Percentiles rank a stretch among this genome's conserved stretches.
phyloP scores from a whole-genome alignment of 805 yeast genomes.

The Lipomyces spencermartinsiae region DNA sequence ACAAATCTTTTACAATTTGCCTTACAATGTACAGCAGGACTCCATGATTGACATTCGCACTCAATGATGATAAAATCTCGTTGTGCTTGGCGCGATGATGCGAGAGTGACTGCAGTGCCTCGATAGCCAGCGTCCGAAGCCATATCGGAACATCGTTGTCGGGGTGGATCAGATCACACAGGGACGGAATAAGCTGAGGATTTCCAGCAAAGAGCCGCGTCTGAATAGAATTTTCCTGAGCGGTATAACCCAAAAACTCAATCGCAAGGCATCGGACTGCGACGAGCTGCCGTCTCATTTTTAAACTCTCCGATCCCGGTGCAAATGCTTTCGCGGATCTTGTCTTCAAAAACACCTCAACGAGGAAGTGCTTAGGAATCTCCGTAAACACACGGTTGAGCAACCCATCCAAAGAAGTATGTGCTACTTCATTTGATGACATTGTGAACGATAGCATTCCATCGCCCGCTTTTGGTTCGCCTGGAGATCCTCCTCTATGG shows the following conservation, averaged over 20 bases:
- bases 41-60: constrained; percentile 90
- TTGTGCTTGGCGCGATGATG: constrained; percentile 71
- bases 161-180: constrained; percentile 76
- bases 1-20: constrained; percentile 59
- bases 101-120: constrained; percentile 73
- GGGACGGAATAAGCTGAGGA: constrained; percentile 68
- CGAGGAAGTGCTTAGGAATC: constrained; percentile 66
- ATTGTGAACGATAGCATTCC: constrained; percentile 61
- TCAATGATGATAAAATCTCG: constrained; percentile 76
- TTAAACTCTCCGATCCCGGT: constrained; percentile 59
- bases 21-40: constrained; percentile 73
- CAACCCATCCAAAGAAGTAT: constrained; percentile 45
- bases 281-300: constrained; percentile 64
- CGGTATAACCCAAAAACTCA: constrained; percentile 65
- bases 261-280: constrained; percentile 70
- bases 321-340: constrained; percentile 76
- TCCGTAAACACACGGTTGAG: constrained; percentile 35
- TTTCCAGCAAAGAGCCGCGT: constrained; percentile 73
- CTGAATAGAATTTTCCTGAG: constrained; percentile 63
- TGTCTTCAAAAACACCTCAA: constrained; percentile 65
- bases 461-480: constrained; percentile 29
- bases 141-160: constrained; percentile 61
- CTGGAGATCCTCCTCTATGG: constrained; percentile 10
- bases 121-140: constrained; percentile 65
- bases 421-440: constrained; percentile 62